Evolutionary conservation across 176 grass and related monocot genomes (phyloP).

Genomic region (Zoysia japonica): DNA sequence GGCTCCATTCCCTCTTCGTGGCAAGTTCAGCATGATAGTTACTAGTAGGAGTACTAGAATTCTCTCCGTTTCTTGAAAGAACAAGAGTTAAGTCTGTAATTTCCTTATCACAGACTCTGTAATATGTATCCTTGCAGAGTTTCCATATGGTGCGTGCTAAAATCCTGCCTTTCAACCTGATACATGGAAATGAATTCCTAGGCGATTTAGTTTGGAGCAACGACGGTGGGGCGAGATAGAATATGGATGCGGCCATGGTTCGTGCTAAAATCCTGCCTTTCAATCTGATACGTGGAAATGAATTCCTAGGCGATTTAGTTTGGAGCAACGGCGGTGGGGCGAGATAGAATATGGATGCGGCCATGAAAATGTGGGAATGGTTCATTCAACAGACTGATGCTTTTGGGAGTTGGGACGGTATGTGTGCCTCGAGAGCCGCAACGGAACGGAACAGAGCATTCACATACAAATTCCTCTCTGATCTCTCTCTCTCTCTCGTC

Average conservation of each 20-base stretch:
- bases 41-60: neutral
- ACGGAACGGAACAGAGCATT: constrained; percentile 35
- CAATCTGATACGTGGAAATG: neutral
- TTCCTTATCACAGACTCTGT: neutral
- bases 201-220: neutral
- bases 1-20: neutral
- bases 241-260: constrained; percentile 16
- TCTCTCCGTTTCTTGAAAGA: neutral
- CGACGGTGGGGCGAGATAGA: neutral
- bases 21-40: neutral
- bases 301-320: neutral
- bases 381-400: constrained; percentile 41
- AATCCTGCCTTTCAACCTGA: neutral
- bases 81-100: neutral
- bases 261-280: neutral
- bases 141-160: neutral
- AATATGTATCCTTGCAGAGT: neutral
- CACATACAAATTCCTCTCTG: constrained; percentile 28
- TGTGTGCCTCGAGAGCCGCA: constrained; percentile 45
- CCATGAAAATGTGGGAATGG: constrained; percentile 28
- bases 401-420: constrained; percentile 35
- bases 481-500: neutral
- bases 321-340: neutral
- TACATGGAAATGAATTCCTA: neutral
- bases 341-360: neutral